These are phyloP conservation scores for Xylaria telfairii DNA, from an alignment of 495 filamentous ascomycete genomes.

Conservation along the genomic window DNA sequence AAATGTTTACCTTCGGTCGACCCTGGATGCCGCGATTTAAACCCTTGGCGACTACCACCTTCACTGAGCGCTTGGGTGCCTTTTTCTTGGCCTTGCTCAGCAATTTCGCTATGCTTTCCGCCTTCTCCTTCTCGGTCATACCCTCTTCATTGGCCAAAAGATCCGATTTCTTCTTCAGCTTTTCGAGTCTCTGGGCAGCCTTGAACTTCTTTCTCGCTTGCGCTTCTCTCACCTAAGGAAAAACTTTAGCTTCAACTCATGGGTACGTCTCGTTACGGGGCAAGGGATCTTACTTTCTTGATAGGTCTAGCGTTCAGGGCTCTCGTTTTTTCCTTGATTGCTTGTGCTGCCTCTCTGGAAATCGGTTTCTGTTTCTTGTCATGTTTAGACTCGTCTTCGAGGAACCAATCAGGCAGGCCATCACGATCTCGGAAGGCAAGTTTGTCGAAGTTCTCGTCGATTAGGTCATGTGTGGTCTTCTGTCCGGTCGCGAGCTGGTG, in stretches of 20 bases:
- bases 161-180: conserved; percentile 92
- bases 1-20: conserved; percentile 42
- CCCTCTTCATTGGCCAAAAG: conserved; percentile 85
- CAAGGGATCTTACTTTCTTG: conserved; percentile 70
- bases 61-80: conserved; percentile 82
- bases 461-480: conserved; percentile 73
- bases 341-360: conserved; percentile 83
- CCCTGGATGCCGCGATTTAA: conserved; percentile 77
- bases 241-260: conserved; percentile 2
- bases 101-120: conserved; percentile 78
- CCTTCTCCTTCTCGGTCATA: conserved; percentile 94
- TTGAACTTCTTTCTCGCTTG: conserved; percentile 96
- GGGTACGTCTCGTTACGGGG: not conserved
- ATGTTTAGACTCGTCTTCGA: conserved; percentile 88
- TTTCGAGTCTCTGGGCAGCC: conserved; percentile 87
- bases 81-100: conserved; percentile 84
- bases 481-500: conserved; percentile 88
- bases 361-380: conserved; percentile 85
- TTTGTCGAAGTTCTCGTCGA: conserved; percentile 94
- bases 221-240: conserved; percentile 75
- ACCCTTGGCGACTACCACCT: conserved; percentile 88
- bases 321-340: conserved; percentile 94
- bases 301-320: conserved; percentile 96
- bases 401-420: conserved; percentile 96
- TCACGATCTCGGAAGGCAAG: conserved; percentile 88